A percentile compares a stretch with the other conserved stretches of the same genome.
Evolutionary conservation across 1,139 yeast genomes (phyloP).

Genomic region (Hyphopichia buzzinii): DNA sequence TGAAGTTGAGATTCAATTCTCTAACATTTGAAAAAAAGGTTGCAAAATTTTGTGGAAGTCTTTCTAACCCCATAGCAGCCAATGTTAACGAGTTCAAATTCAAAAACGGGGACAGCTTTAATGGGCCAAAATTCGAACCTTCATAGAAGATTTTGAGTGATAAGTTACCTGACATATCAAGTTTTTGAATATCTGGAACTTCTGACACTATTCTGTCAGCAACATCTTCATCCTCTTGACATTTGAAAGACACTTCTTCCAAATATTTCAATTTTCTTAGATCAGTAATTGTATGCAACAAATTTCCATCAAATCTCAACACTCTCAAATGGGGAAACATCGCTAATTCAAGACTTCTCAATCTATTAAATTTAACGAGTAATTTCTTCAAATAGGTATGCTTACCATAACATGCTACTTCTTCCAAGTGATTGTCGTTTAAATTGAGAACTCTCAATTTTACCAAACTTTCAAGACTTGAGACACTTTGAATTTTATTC

Average conservation of each 20-base stretch:
- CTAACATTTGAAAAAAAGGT: slow-evolving; percentile 44
- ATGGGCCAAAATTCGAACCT: background rate
- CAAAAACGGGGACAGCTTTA: slow-evolving; percentile 22
- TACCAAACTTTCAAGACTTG: slow-evolving; percentile 35
- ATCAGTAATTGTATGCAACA: slow-evolving; percentile 23
- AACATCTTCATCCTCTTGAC: slow-evolving; percentile 23
- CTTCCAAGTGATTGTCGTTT: slow-evolving; percentile 39
- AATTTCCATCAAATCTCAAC: slow-evolving; percentile 47
- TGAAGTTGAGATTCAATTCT: slow-evolving; percentile 52
- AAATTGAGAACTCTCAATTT: slow-evolving; percentile 40
- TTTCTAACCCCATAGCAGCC: slow-evolving; percentile 42
- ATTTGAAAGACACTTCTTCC: slow-evolving; percentile 43
- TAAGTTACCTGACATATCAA: slow-evolving; percentile 43
- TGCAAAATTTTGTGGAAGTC: slow-evolving; percentile 36
- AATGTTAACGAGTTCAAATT: slow-evolving; percentile 40
- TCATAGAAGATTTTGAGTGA: slow-evolving; percentile 7
- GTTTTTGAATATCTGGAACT: slow-evolving; percentile 19
- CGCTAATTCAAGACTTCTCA: slow-evolving; percentile 29
- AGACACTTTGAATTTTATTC: slow-evolving; percentile 33
- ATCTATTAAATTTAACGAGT: slow-evolving; percentile 38
- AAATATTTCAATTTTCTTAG: slow-evolving; percentile 32
- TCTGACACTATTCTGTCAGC: slow-evolving; percentile 18
- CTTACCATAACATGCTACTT: slow-evolving; percentile 19
- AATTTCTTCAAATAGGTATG: slow-evolving; percentile 43
- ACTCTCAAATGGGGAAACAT: slow-evolving; percentile 40